Percentiles rank a stretch among this genome's conserved stretches.
Conservation (phyloP, 495 filamentous ascomycete species). For the Penicillium egyptiacum region DNA sequence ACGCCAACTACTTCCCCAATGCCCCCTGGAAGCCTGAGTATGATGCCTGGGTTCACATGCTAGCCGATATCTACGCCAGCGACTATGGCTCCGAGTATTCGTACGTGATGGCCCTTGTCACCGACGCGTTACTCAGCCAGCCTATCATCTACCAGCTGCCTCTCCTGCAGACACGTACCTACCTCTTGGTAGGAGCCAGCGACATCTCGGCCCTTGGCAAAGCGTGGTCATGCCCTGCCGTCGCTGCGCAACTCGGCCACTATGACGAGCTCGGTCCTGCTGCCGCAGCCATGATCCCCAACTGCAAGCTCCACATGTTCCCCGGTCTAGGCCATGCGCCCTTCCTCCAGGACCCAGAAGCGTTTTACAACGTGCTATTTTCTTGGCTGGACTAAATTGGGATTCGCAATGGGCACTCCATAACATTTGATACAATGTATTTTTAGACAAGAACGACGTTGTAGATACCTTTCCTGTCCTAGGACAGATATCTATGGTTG, state of each 20-base stretch:
- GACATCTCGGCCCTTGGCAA: constrained; percentile 15
- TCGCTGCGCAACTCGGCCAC: constrained; percentile 14
- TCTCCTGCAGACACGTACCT: constrained; percentile 11
- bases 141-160: constrained; percentile 2
- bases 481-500: not conserved
- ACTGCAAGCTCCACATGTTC: constrained; percentile 21
- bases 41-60: constrained; percentile 19
- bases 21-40: constrained; percentile 18
- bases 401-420: not conserved
- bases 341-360: constrained; percentile 19
- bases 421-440: not conserved
- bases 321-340: constrained; percentile 21
- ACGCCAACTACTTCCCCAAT: constrained; percentile 17
- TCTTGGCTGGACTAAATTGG: constrained; percentile 5
- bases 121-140: constrained; percentile 2
- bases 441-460: not conserved
- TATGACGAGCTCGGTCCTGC: constrained; percentile 16
- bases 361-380: constrained; percentile 15
- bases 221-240: constrained; percentile 9
- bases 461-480: not conserved
- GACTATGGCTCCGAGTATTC: constrained; percentile 16
- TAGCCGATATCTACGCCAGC: constrained; percentile 17
- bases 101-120: constrained; percentile 20
- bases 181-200: constrained; percentile 14
- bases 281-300: constrained; percentile 17